Conservation (phyloP, 2,329 filamentous ascomycete genomes). For the Sarocladium oryzae region DNA sequence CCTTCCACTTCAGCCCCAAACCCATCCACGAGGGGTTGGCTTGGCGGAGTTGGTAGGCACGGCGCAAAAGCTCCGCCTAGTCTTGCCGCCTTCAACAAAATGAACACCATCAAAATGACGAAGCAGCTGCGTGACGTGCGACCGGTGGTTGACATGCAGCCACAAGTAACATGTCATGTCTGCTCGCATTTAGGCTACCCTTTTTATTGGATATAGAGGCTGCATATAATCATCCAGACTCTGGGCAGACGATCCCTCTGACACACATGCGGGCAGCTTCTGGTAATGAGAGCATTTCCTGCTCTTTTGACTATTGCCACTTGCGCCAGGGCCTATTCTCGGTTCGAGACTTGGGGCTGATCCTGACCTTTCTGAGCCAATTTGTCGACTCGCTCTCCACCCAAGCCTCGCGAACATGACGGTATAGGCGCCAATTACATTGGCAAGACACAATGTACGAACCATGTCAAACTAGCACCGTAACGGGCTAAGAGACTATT, state of each 20-base stretch:
- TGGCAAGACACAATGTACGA: background rate
- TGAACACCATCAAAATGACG: too few species aligned
- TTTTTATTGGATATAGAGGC: background rate
- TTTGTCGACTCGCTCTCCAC: background rate
- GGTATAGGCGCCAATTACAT: background rate
- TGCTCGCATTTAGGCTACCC: background rate
- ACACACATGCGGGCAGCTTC: background rate
- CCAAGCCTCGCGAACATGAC: constrained; percentile 2
- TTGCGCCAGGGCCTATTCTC: background rate
- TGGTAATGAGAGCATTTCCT: background rate
- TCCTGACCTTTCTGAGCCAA: background rate
- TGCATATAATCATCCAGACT: background rate
- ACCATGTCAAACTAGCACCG: too few species aligned
- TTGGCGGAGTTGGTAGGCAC: background rate
- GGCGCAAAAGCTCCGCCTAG: background rate
- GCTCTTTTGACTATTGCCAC: background rate
- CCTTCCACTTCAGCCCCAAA: background rate
- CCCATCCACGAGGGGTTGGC: background rate
- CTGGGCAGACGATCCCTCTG: background rate
- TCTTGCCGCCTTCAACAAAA: background rate
- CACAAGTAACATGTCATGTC: background rate
- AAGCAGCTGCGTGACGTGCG: too few species aligned
- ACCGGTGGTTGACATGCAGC: too few species aligned
- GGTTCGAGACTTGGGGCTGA: background rate
- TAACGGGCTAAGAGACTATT: too few species aligned